Percentiles rank a stretch among this genome's conserved stretches.
Evolutionary conservation across 139 green algal genomes (phyloP).

Genomic region (Auxenochlorella pyrenoidosa): DNA sequence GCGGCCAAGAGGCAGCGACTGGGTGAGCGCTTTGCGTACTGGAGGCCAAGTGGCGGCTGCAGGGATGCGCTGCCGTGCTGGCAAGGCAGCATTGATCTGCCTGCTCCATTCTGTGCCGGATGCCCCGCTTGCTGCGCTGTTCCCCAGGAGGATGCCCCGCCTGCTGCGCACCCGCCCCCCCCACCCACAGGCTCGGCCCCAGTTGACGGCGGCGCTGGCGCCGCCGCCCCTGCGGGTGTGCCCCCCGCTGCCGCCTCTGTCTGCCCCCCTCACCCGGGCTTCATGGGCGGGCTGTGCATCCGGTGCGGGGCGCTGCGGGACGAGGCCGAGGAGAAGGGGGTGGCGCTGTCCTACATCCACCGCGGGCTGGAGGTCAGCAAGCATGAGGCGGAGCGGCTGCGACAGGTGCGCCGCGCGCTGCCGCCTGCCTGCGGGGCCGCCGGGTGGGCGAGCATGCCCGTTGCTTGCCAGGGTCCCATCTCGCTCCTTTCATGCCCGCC

Average conservation of each 20-base stretch:
- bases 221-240: neutral
- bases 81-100: no score
- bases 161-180: neutral
- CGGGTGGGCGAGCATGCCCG: no score
- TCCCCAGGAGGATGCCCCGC: neutral
- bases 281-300: conserved; percentile 83
- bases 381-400: conserved; percentile 59
- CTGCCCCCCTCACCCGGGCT: conserved; percentile 76
- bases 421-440: no score
- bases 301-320: conserved; percentile 63
- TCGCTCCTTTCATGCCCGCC: no score
- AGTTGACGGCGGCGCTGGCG: neutral
- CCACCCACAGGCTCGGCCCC: neutral
- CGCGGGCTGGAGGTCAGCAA: conserved; percentile 52
- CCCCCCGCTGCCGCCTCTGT: neutral
- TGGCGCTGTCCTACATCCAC: conserved; percentile 49
- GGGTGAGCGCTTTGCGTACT: conserved; percentile 10
- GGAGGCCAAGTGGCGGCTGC: no score
- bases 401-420: conserved; percentile 1
- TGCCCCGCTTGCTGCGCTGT: neutral
- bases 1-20: conserved; percentile 1
- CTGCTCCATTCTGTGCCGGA: no score
- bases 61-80: no score
- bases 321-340: conserved; percentile 47
- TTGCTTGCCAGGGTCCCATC: no score